Percentiles rank a stretch among this genome's conserved stretches.
phyloP scores from a whole-genome alignment of 768 basidiomycete genomes.

The Udeniomyces megalosporus region DNA sequence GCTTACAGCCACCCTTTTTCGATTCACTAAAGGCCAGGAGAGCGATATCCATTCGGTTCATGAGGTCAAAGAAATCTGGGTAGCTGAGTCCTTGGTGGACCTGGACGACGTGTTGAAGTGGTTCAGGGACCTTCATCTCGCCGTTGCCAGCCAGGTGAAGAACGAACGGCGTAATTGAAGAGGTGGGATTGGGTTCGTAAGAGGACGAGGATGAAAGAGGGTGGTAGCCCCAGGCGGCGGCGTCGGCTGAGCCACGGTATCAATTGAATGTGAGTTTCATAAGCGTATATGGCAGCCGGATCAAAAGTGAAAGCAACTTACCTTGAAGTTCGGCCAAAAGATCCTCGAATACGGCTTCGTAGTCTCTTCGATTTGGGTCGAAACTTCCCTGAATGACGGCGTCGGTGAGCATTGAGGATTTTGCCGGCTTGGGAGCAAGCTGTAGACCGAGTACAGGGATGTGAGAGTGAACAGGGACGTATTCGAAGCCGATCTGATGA shows the following conservation, averaged over 20 bases:
- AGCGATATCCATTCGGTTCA: constrained; percentile 33
- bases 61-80: constrained; percentile 31
- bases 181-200: constrained; percentile 5
- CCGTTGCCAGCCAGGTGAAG: constrained; percentile 16
- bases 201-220: neutral
- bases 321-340: constrained; percentile 28
- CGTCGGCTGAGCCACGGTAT: neutral
- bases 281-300: neutral
- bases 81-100: constrained; percentile 31
- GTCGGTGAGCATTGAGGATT: constrained; percentile 25
- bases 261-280: neutral
- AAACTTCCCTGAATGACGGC: constrained; percentile 36
- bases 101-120: constrained; percentile 32
- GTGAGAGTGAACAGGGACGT: constrained; percentile 13
- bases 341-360: constrained; percentile 29
- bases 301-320: constrained; percentile 11
- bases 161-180: constrained; percentile 5
- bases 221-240: constrained; percentile 11
- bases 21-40: constrained; percentile 33
- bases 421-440: constrained; percentile 4
- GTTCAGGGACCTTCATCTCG: constrained; percentile 25
- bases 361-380: constrained; percentile 30
- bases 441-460: constrained; percentile 14
- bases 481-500: constrained; percentile 10
- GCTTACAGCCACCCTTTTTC: constrained; percentile 22